Evolutionary conservation across 352 stramenopile species (phyloP), one percentile per base, ranked within the genome.

Genomic region (Plasmopara viticola): DNA sequence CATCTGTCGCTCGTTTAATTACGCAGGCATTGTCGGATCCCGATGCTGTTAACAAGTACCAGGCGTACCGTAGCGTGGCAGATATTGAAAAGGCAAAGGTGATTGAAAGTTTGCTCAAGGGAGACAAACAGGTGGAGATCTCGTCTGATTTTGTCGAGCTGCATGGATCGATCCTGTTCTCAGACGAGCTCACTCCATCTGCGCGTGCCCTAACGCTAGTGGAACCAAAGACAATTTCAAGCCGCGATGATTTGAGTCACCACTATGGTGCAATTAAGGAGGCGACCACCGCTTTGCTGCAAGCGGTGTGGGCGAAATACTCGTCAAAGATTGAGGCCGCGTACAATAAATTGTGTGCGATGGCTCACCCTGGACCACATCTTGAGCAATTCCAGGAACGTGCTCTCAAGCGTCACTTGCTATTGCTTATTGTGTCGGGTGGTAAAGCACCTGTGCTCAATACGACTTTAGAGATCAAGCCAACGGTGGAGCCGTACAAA

Each of bases 21-120:
- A 85, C 84, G 68, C 78, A 87, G 64, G 77, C 78, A 20, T 51
- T 80, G 8, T 78, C 72, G 2, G 78, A 90, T 35, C 74, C 78
- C 13, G 78, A 87, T 55, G 70, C 78, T 51, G 76, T 87, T 7
- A 90, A 90, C 63, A 84, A 84, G 58, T 90, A 86, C 48, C 72
- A 85, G 51, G 78, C 75, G 5, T 89, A 87, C 60, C 76, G 78
- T 46, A 74, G 64, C 39, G 68, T 89, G 14, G 75, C 76, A 17
- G 74, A 90, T 59, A 56, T 62, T 9, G 74, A 86, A 53, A 86
- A 89, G 64, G 74, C 75, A 14, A 77, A 74, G 44, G 64, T 86
- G 37, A 85, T 89, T 51, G 70, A 89, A 53, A 71, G 70, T 31
- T 46, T 88, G 25, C 50, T 83, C 17, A 75, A 66, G 45, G 63